These are phyloP conservation scores for Stemphylium lycopersici DNA, from an alignment of 2,329 filamentous ascomycete genomes.

Conservation along the genomic window DNA sequence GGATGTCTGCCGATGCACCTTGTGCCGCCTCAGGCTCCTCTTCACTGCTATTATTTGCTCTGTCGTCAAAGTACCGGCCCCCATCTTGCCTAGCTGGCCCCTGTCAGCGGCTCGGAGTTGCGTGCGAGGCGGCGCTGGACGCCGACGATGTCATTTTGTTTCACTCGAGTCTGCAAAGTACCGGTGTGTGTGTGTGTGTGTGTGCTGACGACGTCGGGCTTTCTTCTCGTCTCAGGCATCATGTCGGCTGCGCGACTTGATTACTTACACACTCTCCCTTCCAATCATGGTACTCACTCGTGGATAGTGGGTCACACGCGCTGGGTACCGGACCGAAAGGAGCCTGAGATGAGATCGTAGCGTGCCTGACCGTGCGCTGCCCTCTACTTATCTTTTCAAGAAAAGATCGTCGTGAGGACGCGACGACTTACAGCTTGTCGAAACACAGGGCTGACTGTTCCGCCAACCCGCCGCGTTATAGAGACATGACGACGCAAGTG, in stretches of 20 bases:
- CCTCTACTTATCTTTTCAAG: conserved; percentile 9
- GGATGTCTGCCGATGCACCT: conserved; percentile 18
- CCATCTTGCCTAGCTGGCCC: conserved; percentile 1
- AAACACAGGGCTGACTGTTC: conserved; percentile 31
- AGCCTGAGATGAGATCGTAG: conserved; percentile 15
- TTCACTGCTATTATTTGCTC: conserved; percentile 17
- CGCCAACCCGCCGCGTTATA: conserved; percentile 1
- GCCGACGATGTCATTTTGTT: conserved; percentile 12
- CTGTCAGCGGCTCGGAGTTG: conserved; percentile 15
- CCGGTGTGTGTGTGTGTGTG: not conserved
- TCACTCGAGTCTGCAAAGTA: conserved; percentile 10
- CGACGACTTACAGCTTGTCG: conserved; percentile 32
- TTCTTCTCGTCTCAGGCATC: conserved; percentile 14
- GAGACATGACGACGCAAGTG: conserved; percentile 6
- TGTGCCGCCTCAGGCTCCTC: conserved; percentile 11
- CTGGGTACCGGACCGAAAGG: conserved; percentile 21
- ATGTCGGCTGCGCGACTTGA: conserved; percentile 7
- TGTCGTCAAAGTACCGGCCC: conserved; percentile 1
- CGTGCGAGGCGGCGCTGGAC: conserved; percentile 6
- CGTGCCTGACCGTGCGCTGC: conserved; percentile 24
- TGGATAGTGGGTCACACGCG: conserved; percentile 9
- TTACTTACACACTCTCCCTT: conserved; percentile 7
- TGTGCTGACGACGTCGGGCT: conserved; percentile 13
- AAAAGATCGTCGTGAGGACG: conserved; percentile 27
- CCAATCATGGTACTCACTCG: conserved; percentile 13